Evolutionary conservation across 306 rosid species (phyloP).

Genomic region (Cucurbita pepo): DNA sequence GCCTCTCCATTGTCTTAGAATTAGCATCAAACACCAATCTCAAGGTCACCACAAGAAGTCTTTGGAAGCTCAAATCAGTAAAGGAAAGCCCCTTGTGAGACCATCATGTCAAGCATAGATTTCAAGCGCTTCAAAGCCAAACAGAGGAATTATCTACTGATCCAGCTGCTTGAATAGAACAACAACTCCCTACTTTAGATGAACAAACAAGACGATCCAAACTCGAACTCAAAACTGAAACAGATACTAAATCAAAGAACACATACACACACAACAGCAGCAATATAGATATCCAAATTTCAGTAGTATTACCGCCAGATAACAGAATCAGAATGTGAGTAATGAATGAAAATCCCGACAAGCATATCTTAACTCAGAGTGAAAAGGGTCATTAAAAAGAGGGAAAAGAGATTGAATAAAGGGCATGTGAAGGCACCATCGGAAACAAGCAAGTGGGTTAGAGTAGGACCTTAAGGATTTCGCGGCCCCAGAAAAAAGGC

Average conservation of each 20-base stretch:
- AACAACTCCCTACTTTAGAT: conserved; percentile 11
- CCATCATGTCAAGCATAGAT: conserved; percentile 17
- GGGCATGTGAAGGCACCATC: conserved; percentile 33
- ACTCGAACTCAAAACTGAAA: conserved; percentile 11
- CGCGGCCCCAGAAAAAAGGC: conserved; percentile 41
- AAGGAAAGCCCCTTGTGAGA: conserved; percentile 14
- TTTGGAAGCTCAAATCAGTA: conserved; percentile 13
- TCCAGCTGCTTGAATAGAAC: conserved; percentile 38
- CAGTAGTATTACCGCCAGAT: conserved; percentile 18
- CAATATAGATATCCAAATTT: conserved; percentile 18
- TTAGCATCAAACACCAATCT: conserved; percentile 43
- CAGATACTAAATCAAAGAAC: conserved; percentile 14
- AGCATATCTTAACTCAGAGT: conserved; percentile 30
- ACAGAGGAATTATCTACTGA: conserved; percentile 11
- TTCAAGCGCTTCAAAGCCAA: conserved; percentile 28
- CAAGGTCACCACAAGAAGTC: conserved; percentile 17
- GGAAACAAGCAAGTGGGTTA: conserved; percentile 56
- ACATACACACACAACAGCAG: conserved; percentile 10
- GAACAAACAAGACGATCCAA: conserved; percentile 11
- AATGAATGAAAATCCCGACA: conserved; percentile 13
- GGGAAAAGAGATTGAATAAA: conserved; percentile 10
- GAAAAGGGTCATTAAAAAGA: conserved; percentile 7
- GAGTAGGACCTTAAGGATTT: conserved; percentile 58
- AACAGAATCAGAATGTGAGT: conserved; percentile 16
- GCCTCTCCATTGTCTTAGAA: conserved; percentile 51